Evolutionary conservation across 371 early-diverging fungal species (phyloP).

Genomic region (Syncephalastrum monosporum): DNA sequence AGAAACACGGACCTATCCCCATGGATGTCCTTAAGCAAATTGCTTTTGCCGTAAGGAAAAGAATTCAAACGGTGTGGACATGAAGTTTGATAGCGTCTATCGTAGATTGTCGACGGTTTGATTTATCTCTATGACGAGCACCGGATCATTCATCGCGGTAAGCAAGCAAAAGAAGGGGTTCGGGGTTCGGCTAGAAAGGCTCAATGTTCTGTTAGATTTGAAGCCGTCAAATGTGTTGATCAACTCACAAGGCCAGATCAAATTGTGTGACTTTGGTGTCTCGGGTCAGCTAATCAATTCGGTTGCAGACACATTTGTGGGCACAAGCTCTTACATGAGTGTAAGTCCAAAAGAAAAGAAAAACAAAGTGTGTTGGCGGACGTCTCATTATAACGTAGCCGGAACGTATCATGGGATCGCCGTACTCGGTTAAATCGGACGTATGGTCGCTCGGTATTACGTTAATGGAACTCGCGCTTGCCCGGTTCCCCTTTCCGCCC

Average conservation of each 20-base stretch:
- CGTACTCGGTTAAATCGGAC: conserved; percentile 91
- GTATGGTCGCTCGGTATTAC: conserved; percentile 96
- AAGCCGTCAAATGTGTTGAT: conserved; percentile 84
- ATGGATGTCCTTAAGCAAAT: conserved; percentile 78
- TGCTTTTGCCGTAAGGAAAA: conserved; percentile 61
- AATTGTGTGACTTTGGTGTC: conserved; percentile 91
- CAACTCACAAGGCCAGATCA: conserved; percentile 80
- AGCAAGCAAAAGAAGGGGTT: background rate
- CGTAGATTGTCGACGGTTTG: conserved; percentile 71
- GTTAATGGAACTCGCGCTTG: conserved; percentile 89
- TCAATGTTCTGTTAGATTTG: conserved; percentile 49
- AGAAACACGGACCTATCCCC: conserved; percentile 73
- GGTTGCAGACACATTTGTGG: conserved; percentile 87
- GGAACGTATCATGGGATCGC: conserved; percentile 91
- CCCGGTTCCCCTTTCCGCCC: conserved; percentile 87
- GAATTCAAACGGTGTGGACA: background rate
- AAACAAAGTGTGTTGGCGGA: background rate
- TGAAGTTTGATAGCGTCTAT: background rate
- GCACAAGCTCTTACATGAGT: conserved; percentile 91
- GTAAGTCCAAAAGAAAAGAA: conserved; percentile 48
- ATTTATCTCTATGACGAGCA: conserved; percentile 82
- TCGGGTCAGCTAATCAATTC: conserved; percentile 81
- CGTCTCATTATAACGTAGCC: conserved; percentile 55
- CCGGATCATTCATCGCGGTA: conserved; percentile 86
- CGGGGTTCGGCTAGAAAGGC: background rate